Evolutionary conservation across 768 basidiomycete genomes (phyloP).

Genomic region (Panaeolus papilionaceus): DNA sequence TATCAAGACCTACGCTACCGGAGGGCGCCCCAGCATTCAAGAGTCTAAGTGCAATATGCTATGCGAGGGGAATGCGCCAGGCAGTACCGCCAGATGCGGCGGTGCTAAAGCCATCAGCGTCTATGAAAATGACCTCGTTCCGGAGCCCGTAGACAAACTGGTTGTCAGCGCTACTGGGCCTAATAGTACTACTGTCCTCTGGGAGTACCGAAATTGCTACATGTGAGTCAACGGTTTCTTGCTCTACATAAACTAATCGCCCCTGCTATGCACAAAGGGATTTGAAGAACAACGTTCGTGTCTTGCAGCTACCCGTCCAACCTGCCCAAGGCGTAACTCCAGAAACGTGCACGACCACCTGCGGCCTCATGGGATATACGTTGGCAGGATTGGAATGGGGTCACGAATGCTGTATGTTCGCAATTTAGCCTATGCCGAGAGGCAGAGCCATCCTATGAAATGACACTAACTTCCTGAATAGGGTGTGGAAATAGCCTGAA

Average conservation of each 20-base stretch:
- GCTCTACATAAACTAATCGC: background rate
- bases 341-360: conserved; percentile 20
- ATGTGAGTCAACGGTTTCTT: background rate
- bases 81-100: background rate
- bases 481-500: conserved; percentile 21
- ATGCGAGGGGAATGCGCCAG: background rate
- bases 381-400: conserved; percentile 23
- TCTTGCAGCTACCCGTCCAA: background rate
- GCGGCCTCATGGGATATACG: conserved; percentile 8
- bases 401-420: conserved; percentile 23
- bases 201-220: background rate
- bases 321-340: conserved; percentile 15
- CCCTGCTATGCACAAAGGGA: background rate
- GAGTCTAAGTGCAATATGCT: background rate
- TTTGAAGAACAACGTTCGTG: background rate
- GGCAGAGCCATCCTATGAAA: too few species aligned
- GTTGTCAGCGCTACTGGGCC: background rate
- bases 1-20: background rate
- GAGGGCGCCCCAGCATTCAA: background rate
- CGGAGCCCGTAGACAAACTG: background rate
- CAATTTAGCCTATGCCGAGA: too few species aligned
- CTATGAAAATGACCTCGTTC: background rate
- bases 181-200: background rate
- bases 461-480: background rate
- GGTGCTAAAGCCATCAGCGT: background rate